These are phyloP conservation scores for Fusarium sp. DNA, from an alignment of 2,329 filamentous ascomycete species.

Conservation along the genomic window DNA sequence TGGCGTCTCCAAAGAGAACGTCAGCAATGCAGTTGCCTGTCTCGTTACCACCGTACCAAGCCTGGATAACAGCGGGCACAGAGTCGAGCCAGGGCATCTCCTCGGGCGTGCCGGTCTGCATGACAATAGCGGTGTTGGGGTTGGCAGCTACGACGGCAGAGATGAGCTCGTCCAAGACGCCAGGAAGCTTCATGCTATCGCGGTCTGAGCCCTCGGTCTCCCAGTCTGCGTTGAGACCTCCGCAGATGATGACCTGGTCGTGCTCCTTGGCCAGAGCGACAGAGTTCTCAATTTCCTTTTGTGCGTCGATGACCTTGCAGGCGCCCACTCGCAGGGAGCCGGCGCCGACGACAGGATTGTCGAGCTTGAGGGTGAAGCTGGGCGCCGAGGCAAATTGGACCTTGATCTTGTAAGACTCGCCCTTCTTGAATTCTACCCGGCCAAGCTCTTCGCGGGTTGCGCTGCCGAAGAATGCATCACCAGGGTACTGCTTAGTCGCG, in stretches of 20 bases:
- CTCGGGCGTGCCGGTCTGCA: constrained; percentile 84
- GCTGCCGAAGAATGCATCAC: constrained; percentile 76
- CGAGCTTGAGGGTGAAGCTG: constrained; percentile 68
- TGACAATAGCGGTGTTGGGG: constrained; percentile 79
- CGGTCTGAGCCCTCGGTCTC: constrained; percentile 86
- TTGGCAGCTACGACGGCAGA: constrained; percentile 76
- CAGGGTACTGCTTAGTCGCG: constrained; percentile 73
- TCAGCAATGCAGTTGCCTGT: constrained; percentile 86
- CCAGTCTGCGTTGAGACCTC: constrained; percentile 86
- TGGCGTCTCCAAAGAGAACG: constrained; percentile 80
- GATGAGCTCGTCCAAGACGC: constrained; percentile 80
- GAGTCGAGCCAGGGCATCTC: constrained; percentile 78
- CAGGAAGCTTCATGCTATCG: constrained; percentile 83
- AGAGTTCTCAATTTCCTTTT: constrained; percentile 76
- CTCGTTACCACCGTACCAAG: constrained; percentile 92
- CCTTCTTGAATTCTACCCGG: constrained; percentile 70
- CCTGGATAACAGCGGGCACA: constrained; percentile 76
- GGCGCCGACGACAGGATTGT: constrained; percentile 67
- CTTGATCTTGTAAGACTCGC: constrained; percentile 71
- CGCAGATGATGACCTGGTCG: constrained; percentile 84
- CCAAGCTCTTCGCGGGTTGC: constrained; percentile 77
- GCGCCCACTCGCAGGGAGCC: constrained; percentile 76
- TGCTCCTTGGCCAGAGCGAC: constrained; percentile 77
- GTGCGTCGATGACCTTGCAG: constrained; percentile 69
- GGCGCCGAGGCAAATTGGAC: constrained; percentile 74